Conservation (phyloP, 495 filamentous ascomycete genomes). For the Penicillium waksmanii region DNA sequence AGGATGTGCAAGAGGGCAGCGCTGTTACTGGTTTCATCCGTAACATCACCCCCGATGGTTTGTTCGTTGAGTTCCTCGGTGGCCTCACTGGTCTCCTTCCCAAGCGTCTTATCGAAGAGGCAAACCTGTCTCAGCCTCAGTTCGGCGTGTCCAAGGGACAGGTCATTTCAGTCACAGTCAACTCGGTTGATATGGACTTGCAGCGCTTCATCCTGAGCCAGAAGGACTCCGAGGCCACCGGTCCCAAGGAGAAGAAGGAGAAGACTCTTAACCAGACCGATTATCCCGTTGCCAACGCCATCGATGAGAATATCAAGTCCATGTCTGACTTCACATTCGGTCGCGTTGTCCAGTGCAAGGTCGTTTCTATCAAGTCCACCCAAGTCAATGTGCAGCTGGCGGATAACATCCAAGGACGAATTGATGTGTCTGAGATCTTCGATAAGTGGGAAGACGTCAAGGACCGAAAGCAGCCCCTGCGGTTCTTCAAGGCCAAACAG, state of each 20-base stretch:
- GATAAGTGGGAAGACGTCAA: slow-evolving; percentile 84
- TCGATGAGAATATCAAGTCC: slow-evolving; percentile 67
- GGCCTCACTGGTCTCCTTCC: slow-evolving; percentile 76
- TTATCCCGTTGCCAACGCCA: slow-evolving; percentile 60
- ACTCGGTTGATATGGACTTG: slow-evolving; percentile 63
- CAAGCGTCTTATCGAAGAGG: slow-evolving; percentile 72
- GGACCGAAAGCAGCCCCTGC: slow-evolving; percentile 77
- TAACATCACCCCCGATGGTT: slow-evolving; percentile 74
- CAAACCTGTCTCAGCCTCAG: slow-evolving; percentile 63
- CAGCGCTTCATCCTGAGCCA: slow-evolving; percentile 67
- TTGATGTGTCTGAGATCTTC: slow-evolving; percentile 88
- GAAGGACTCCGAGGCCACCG: slow-evolving; percentile 44
- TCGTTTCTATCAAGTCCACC: slow-evolving; percentile 80
- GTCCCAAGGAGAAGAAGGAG: slow-evolving; percentile 36
- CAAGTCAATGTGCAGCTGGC: slow-evolving; percentile 90
- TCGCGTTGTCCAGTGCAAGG: slow-evolving; percentile 74
- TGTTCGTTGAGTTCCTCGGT: slow-evolving; percentile 83
- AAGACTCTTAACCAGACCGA: slow-evolving; percentile 35
- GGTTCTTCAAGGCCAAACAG: slow-evolving; percentile 70
- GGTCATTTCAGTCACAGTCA: slow-evolving; percentile 69
- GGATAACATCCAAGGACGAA: slow-evolving; percentile 86
- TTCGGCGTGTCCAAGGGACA: slow-evolving; percentile 79
- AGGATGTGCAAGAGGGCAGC: slow-evolving; percentile 69
- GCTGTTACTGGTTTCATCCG: slow-evolving; percentile 80
- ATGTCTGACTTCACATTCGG: slow-evolving; percentile 75